phyloP scores from a whole-genome alignment of 2,329 filamentous ascomycete species.

The Bimuria novae-zelandiae region DNA sequence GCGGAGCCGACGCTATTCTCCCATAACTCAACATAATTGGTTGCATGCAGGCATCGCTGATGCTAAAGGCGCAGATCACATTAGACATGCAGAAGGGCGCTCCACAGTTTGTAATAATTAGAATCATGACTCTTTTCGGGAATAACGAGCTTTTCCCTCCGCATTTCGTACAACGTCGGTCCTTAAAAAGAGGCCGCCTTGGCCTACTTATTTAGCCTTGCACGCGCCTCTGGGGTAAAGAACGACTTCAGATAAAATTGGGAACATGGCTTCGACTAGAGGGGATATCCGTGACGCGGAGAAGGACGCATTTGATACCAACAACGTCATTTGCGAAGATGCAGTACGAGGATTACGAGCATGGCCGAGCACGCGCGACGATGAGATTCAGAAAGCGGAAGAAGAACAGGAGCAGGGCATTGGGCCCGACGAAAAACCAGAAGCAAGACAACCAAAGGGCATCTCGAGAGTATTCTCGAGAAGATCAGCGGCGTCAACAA shows the following conservation, averaged over 20 bases:
- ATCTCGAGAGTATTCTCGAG: conserved; percentile 27
- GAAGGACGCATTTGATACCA: background rate
- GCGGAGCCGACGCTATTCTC: background rate
- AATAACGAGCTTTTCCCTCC: conserved; percentile 1
- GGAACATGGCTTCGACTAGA: conserved; percentile 1
- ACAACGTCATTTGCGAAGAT: conserved; percentile 1
- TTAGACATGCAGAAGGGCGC: background rate
- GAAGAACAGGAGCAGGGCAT: conserved; percentile 8
- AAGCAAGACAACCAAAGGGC: background rate
- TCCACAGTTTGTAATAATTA: background rate
- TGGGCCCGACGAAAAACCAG: conserved; percentile 1
- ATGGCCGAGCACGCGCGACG: conserved; percentile 23
- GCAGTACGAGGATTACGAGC: conserved; percentile 10
- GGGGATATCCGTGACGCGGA: background rate
- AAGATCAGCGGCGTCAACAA: conserved; percentile 27
- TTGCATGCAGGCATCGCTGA: background rate
- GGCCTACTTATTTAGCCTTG: background rate
- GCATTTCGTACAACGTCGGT: background rate
- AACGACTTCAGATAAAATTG: background rate
- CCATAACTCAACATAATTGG: conserved; percentile 1
- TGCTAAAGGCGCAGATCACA: conserved; percentile 7
- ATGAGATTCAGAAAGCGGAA: conserved; percentile 20
- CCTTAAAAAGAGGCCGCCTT: background rate
- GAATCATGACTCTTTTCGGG: conserved; percentile 5
- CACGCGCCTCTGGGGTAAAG: background rate